phyloP scores from a whole-genome alignment of 2,329 filamentous ascomycete species.

The Microdochium trichocladiopsis region DNA sequence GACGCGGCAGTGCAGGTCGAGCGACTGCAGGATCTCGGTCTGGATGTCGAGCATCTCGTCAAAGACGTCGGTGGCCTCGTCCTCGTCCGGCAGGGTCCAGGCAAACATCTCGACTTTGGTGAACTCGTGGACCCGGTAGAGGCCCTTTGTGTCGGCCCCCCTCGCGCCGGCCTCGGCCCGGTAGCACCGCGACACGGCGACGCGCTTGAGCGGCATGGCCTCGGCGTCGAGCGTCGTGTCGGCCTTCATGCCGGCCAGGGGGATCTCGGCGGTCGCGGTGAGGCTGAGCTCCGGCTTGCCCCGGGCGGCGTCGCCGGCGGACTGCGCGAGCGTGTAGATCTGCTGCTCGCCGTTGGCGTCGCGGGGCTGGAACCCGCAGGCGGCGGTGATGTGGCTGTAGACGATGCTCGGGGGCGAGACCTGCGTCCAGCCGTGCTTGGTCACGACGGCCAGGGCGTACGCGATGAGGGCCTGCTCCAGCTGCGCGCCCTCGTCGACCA shows the following conservation, averaged over 20 bases:
- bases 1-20: constrained; percentile 79
- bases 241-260: constrained; percentile 85
- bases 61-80: constrained; percentile 54
- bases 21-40: constrained; percentile 68
- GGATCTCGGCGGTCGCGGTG: constrained; percentile 89
- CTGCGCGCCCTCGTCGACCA: constrained; percentile 83
- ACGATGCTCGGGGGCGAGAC: constrained; percentile 85
- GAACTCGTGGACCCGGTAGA: constrained; percentile 97
- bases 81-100: constrained; percentile 62
- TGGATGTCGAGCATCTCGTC: constrained; percentile 84
- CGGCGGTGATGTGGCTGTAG: constrained; percentile 82
- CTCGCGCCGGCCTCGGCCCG: constrained; percentile 89
- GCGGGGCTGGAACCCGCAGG: constrained; percentile 90
- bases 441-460: constrained; percentile 71
- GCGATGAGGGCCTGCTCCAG: constrained; percentile 92
- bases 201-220: constrained; percentile 69
- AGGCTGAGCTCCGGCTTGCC: constrained; percentile 67
- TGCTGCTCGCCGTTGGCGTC: constrained; percentile 90
- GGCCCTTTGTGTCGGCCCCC: constrained; percentile 83
- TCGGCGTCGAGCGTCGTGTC: constrained; percentile 57
- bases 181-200: constrained; percentile 87
- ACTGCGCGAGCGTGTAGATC: constrained; percentile 72
- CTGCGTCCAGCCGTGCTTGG: constrained; percentile 67
- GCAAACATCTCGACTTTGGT: constrained; percentile 98
- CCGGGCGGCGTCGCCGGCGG: constrained; percentile 50